Percentiles rank a stretch among this genome's conserved stretches.
Conservation (phyloP, 192 early-diverging fungal species). For the Podila verticillata region DNA sequence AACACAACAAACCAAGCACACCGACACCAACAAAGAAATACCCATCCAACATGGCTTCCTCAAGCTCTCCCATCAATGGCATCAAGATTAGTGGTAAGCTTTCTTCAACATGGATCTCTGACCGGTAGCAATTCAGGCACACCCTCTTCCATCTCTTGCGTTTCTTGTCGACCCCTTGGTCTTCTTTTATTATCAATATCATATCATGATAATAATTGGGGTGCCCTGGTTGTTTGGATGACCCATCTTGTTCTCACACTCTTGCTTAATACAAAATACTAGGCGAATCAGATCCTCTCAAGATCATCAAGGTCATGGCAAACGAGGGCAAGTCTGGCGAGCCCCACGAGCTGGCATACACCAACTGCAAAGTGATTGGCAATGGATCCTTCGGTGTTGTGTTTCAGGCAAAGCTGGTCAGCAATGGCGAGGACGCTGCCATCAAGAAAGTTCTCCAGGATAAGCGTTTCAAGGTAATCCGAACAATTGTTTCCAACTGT, state of each 20-base stretch:
- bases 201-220: not conserved
- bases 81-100: constrained; percentile 48
- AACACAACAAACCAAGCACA: not conserved
- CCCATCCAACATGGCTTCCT: constrained; percentile 28
- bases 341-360: constrained; percentile 87
- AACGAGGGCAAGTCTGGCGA: constrained; percentile 90
- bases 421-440: constrained; percentile 84
- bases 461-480: constrained; percentile 92
- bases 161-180: not conserved
- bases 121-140: too few species aligned
- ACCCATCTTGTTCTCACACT: not conserved
- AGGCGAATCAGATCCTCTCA: constrained; percentile 66
- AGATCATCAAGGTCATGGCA: constrained; percentile 80
- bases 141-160: too few species aligned
- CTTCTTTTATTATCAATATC: not conserved
- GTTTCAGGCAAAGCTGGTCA: constrained; percentile 90
- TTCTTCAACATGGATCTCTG: not conserved
- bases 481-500: too few species aligned
- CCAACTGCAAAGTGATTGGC: constrained; percentile 93
- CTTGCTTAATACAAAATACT: not conserved
- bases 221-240: not conserved
- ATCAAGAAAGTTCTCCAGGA: constrained; percentile 99
- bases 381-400: constrained; percentile 99
- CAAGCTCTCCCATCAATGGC: constrained; percentile 46
- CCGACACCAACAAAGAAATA: not conserved